phyloP scores from a whole-genome alignment of 2,329 filamentous ascomycete species.

The Penicillium concentricum region DNA sequence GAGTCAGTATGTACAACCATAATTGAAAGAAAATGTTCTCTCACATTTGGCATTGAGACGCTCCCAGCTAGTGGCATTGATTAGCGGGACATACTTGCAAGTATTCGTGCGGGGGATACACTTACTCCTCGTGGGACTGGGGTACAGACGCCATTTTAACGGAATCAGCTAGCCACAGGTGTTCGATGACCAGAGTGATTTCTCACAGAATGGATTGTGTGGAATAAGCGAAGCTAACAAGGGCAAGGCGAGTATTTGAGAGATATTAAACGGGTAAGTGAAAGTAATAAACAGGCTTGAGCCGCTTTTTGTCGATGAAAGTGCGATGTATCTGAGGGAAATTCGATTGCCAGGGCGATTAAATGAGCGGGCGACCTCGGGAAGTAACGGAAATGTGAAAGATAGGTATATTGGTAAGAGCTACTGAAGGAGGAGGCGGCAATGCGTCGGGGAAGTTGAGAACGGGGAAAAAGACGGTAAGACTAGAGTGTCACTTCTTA shows the following conservation, averaged over 20 bases:
- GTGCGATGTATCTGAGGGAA: neutral
- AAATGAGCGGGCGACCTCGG: neutral
- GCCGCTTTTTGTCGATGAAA: neutral
- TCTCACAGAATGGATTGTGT: neutral
- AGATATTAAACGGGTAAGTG: neutral
- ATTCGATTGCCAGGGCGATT: neutral
- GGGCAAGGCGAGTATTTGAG: neutral
- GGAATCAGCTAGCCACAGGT: neutral
- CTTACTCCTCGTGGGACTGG: neutral
- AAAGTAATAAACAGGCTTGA: neutral
- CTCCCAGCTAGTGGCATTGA: neutral
- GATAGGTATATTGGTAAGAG: no score
- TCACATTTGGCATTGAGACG: slow-evolving; percentile 2
- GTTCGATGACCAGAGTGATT: neutral
- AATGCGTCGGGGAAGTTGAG: neutral
- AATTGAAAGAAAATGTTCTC: neutral
- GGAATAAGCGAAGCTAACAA: neutral
- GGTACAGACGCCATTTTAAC: neutral
- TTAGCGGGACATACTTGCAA: neutral
- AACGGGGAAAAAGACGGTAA: neutral
- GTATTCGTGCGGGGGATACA: neutral
- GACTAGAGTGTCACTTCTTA: neutral
- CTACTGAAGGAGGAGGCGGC: neutral
- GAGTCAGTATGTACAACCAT: neutral
- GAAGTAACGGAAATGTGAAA: neutral